Base-by-base conservation (phyloP, 2,329 filamentous ascomycete genomes). In the Colletotrichum siamense region DNA sequence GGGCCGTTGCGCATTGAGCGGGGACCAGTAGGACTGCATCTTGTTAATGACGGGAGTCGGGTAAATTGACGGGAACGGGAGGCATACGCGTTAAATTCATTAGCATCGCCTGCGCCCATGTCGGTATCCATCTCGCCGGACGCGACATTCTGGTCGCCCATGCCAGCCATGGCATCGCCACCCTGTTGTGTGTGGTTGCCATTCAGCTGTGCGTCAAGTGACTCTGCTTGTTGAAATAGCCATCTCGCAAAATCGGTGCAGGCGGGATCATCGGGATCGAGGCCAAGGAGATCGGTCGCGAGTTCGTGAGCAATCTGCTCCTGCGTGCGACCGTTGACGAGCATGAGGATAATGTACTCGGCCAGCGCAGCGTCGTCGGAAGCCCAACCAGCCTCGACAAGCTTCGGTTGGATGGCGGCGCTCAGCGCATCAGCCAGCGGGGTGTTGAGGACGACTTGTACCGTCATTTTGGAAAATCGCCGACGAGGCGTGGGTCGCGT, bases 311-410 rank as follows among this genome's bases (percentile, higher is more conserved):
- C 94, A 79, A 99, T 96, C 83, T 98, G 94, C 67, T 96, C 93
- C 83, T 98, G 94, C 6, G 94, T 96, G 86, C 98, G 98, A 81
- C 96, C 95, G 86, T 98, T 99, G 78, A 95, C 95, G 36, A 99
- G 91, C 96, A 99, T 98, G 78, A 99, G 92, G 75, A 99, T 94
- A 79, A 99, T 97, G 87, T 99, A 99, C 87, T 99, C 97, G 76
- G 96, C 94, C 76, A 99, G 91, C 49, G 95, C 95, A 28, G 94
- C 93, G 84, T 96, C 95, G 80, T 95, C 94, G 34, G 94, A 93
- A 77, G 93, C 96, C 96, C 97, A 99, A 81, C 96, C 96, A 79
- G 96, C 94, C 86, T 99, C 96, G 75, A 95, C 92, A 74, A 99
- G 90, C 88, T 99, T 99, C 36, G 95, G 94, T 86, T 97, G 95